A percentile compares a stretch with the other conserved stretches of the same genome.
Conservation (phyloP, 192 early-diverging fungal genomes). For the Entomortierella chlamydospora region DNA sequence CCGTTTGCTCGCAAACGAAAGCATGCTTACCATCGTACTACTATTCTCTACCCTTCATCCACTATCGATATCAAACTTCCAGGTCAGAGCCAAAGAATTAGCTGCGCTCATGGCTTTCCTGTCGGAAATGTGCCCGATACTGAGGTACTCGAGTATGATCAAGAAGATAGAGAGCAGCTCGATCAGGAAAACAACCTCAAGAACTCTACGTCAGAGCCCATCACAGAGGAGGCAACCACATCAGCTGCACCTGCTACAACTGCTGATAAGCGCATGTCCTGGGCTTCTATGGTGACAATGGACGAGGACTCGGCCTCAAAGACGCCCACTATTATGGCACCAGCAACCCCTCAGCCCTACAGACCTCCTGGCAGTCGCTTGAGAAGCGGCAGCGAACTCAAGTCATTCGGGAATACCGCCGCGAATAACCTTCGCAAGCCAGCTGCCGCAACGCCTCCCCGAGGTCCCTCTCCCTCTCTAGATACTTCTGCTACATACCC, state of each 20-base stretch:
- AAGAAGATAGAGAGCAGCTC: slow-evolving; percentile 14
- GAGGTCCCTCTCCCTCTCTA: background rate
- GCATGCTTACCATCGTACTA: slow-evolving; percentile 27
- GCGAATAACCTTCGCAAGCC: slow-evolving; percentile 6
- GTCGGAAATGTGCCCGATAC: slow-evolving; percentile 28
- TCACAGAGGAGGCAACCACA: background rate
- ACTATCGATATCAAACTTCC: slow-evolving; percentile 36
- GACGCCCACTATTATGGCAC: background rate
- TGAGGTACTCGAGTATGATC: slow-evolving; percentile 12
- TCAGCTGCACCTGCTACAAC: background rate
- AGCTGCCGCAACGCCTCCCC: background rate
- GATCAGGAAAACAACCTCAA: background rate
- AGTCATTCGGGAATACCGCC: background rate
- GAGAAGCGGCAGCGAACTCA: slow-evolving; percentile 14
- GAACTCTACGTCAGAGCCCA: background rate
- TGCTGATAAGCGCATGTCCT: slow-evolving; percentile 45
- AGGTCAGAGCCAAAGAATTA: slow-evolving; percentile 11
- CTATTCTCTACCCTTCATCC: slow-evolving; percentile 15
- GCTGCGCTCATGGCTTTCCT: slow-evolving; percentile 9
- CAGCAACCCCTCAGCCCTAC: slow-evolving; percentile 35
- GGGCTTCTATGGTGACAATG: slow-evolving; percentile 45
- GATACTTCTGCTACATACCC: background rate
- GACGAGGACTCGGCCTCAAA: slow-evolving; percentile 19
- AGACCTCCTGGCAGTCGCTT: slow-evolving; percentile 45
- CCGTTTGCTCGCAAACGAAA: slow-evolving; percentile 53